phyloP scores from a whole-genome alignment of 176 grass and related monocot genomes.

The Avena atlantica region DNA sequence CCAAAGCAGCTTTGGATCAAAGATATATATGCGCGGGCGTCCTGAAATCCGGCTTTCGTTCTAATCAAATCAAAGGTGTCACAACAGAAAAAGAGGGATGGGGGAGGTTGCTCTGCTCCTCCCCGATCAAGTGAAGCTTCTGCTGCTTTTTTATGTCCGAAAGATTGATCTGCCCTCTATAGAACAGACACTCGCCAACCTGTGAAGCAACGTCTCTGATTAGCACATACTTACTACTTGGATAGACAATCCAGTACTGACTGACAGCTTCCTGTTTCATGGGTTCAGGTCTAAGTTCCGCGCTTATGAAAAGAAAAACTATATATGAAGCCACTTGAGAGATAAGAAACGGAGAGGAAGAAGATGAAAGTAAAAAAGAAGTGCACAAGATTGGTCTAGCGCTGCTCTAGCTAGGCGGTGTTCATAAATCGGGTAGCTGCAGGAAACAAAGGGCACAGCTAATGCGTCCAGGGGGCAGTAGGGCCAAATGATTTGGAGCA shows the following conservation, averaged over 20 bases:
- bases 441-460: conserved; percentile 26
- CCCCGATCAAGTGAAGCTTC: conserved; percentile 53
- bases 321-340: conserved; percentile 8
- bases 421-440: neutral
- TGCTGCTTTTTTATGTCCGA: conserved; percentile 34
- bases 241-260: neutral
- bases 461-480: conserved; percentile 41
- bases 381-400: neutral
- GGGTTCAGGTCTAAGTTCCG: neutral
- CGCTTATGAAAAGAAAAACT: neutral
- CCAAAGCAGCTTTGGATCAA: conserved; percentile 52
- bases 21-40: conserved; percentile 10
- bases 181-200: conserved; percentile 46
- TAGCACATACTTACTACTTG: neutral
- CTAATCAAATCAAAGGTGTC: conserved; percentile 51
- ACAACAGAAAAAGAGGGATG: conserved; percentile 19
- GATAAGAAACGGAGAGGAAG: neutral
- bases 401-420: neutral
- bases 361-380: neutral
- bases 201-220: conserved; percentile 47
- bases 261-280: neutral
- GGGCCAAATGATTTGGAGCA: conserved; percentile 46
- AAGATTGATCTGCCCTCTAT: conserved; percentile 31
- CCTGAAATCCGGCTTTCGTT: conserved; percentile 56
- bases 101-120: neutral